These are phyloP conservation scores for Lavandula angustifolia DNA, from an alignment of 257 asterid genomes.

Conservation along the genomic window DNA sequence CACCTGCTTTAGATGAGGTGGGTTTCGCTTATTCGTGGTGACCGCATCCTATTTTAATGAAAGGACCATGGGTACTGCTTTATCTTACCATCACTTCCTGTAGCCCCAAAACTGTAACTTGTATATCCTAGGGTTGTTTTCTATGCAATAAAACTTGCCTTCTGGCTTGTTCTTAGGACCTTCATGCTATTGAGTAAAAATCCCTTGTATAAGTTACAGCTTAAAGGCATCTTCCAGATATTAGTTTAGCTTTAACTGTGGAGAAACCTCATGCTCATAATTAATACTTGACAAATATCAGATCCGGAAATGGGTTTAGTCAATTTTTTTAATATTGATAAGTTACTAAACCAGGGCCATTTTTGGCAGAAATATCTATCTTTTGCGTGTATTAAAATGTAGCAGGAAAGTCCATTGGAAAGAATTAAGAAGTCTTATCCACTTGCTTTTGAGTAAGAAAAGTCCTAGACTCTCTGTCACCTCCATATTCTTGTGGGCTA, in stretches of 20 bases:
- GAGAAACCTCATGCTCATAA: background rate
- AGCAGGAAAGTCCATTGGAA: background rate
- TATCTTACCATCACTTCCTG: conserved; percentile 4
- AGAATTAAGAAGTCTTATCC: background rate
- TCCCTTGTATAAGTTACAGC: conserved; percentile 3
- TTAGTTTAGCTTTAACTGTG: background rate
- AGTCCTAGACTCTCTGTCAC: background rate
- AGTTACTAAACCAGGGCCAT: background rate
- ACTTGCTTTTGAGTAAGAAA: background rate
- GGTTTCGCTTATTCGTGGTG: conserved; percentile 34
- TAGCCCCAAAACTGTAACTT: background rate
- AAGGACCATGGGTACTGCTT: no score
- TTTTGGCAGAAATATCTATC: background rate
- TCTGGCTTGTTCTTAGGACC: conserved; percentile 1
- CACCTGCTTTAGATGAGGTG: conserved; percentile 89
- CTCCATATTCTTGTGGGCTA: background rate
- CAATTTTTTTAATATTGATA: no score
- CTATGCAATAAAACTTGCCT: conserved; percentile 8
- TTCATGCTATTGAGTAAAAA: no score
- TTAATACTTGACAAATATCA: background rate
- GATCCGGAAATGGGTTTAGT: background rate
- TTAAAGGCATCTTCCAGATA: background rate
- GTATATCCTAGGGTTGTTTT: conserved; percentile 9
- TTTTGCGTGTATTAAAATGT: background rate
- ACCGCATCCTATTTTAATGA: background rate